phyloP scores from a whole-genome alignment of 2,329 filamentous ascomycete species.

The Epichloe baconii region DNA sequence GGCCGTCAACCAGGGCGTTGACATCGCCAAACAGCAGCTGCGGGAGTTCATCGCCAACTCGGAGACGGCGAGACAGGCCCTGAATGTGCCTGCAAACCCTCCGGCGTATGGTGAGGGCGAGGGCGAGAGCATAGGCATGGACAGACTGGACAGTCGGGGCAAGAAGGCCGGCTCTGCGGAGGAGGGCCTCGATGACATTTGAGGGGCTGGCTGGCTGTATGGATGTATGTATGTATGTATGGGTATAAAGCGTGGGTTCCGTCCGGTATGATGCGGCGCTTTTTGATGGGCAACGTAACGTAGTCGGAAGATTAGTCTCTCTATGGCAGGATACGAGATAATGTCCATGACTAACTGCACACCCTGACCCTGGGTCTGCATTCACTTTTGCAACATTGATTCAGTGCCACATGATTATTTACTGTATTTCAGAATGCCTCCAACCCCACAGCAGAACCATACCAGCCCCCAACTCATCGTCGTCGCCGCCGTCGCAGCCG shows the following conservation, averaged over 20 bases:
- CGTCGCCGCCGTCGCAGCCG: constrained; percentile 18
- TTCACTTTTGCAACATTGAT: not conserved
- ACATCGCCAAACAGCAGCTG: constrained; percentile 83
- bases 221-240: not conserved
- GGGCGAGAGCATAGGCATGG: constrained; percentile 39
- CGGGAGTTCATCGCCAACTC: constrained; percentile 80
- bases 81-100: constrained; percentile 51
- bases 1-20: constrained; percentile 70
- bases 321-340: constrained; percentile 9
- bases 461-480: constrained; percentile 71
- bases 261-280: not conserved
- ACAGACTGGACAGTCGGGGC: constrained; percentile 46
- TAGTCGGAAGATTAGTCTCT: not conserved
- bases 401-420: not conserved
- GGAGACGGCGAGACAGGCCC: constrained; percentile 72
- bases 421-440: constrained; percentile 49
- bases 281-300: constrained; percentile 5
- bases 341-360: constrained; percentile 4
- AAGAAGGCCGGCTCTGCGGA: constrained; percentile 29
- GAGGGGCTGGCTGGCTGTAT: constrained; percentile 4
- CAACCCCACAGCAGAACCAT: constrained; percentile 56
- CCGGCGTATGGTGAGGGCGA: constrained; percentile 22
- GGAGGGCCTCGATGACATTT: constrained; percentile 52
- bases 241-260: not conserved
- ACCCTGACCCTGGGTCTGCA: too few relatives aligned